phyloP scores from a whole-genome alignment of 2,329 filamentous ascomycete genomes.

The Fusarium dlaminii region DNA sequence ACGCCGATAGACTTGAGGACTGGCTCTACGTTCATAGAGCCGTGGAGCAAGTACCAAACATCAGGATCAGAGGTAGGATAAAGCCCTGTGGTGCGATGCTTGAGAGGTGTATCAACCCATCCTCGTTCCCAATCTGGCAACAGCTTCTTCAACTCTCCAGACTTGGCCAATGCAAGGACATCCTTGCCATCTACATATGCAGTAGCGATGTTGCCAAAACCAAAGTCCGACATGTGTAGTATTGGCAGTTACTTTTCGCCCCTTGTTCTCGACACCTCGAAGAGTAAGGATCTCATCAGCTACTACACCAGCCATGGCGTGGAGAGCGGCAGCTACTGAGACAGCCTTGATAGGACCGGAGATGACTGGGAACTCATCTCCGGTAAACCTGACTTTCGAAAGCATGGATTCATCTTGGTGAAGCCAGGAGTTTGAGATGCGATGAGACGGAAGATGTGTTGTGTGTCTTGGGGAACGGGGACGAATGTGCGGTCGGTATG shows the following conservation, averaged over 20 bases:
- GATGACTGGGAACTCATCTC: not conserved
- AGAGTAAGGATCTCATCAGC: conserved; percentile 13
- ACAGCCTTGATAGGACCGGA: conserved; percentile 19
- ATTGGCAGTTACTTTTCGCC: conserved; percentile 2
- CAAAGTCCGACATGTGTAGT: conserved; percentile 6
- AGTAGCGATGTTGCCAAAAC: conserved; percentile 17
- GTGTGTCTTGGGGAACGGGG: conserved; percentile 1
- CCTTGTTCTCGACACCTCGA: not conserved
- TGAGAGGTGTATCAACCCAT: conserved; percentile 17
- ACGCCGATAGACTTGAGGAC: conserved; percentile 58
- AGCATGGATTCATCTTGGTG: conserved; percentile 8
- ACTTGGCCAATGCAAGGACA: not conserved
- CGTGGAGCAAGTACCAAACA: conserved; percentile 62
- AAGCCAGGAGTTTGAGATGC: conserved; percentile 14
- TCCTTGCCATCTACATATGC: conserved; percentile 5
- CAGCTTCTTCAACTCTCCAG: not conserved
- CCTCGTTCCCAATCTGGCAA: conserved; percentile 12
- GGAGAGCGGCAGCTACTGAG: conserved; percentile 2
- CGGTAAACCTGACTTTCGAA: conserved; percentile 5
- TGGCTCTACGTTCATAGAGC: conserved; percentile 57
- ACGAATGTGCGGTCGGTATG: conserved; percentile 2
- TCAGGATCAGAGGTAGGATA: conserved; percentile 58
- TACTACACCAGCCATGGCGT: conserved; percentile 16
- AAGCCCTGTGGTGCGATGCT: conserved; percentile 44
- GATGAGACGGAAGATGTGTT: conserved; percentile 9